Evolutionary conservation across 2,329 filamentous ascomycete species (phyloP), one percentile per base, ranked within the genome.

Genomic region (Coniochaeta prunicola): DNA sequence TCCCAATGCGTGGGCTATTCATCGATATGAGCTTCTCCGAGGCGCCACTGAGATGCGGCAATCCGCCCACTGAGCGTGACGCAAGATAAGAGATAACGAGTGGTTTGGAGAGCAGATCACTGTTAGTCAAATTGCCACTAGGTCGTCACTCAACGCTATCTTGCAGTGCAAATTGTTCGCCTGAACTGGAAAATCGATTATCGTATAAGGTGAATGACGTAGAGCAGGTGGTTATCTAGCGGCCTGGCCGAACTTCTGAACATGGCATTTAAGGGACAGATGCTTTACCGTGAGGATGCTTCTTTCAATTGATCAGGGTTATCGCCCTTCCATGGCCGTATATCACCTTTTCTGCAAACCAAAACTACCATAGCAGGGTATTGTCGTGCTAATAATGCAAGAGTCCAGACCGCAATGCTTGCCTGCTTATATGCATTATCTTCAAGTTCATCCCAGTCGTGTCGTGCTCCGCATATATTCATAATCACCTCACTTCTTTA

Each of bases 401-500:
- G 40, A 45, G 40, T 21, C 40, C n/a, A 45, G 36, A 50, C 6
- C 45, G 24, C 45, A 50, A 50, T 50, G 45, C 24, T 30, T n/a
- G 21, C 45, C 21, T 50, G 45, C 45, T 50, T 30, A 28, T 50
- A 50, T 50, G 45, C 45, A 45, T 30, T 12, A 17, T 28, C 45
- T 10, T 28, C 8, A 30, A 30, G n/a, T 21, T 50, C 33, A 21
- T 55, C 6, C 33, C 17, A 8, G 19, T 55, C 30, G n/a, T 36
- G 2, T 30, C 15, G 19, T 34, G 50, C 4, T 53, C 50, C 50
- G 30, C 33, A 53, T 55, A 36, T 55, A 55, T 17, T 55, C 53
- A 34, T 55, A 33, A 34, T 55, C 28, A 33, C 10, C 19, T 56
- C 54, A 67, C 65, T 38, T 63, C 60, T 65, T 70, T 57, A 55